Evolutionary conservation across 257 asterid species (phyloP).

Genomic region (Solanum stenotomum): DNA sequence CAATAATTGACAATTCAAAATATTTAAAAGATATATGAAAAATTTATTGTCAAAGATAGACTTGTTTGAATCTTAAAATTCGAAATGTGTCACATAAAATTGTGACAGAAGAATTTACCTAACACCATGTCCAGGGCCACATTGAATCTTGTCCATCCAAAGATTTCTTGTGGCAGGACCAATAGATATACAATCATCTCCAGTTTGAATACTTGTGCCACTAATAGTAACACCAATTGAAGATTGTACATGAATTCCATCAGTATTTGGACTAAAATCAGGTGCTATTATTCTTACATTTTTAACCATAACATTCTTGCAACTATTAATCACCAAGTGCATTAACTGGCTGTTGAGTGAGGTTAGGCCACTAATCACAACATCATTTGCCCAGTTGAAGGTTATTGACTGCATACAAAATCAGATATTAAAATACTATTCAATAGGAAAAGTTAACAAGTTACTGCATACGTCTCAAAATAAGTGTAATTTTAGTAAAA

Average conservation of each 20-base stretch:
- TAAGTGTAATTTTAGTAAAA: too few relatives aligned
- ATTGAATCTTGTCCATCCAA: conserved; percentile 47
- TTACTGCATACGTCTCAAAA: background rate
- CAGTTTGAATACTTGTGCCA: conserved; percentile 26
- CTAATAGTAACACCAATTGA: conserved; percentile 40
- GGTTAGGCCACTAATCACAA: conserved; percentile 28
- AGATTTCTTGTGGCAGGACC: conserved; percentile 55
- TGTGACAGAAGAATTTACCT: conserved; percentile 16
- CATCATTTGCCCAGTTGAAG: conserved; percentile 44
- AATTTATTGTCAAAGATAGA: too few relatives aligned
- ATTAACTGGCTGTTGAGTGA: conserved; percentile 46
- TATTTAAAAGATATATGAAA: too few relatives aligned
- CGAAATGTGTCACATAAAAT: too few relatives aligned
- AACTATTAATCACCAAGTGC: conserved; percentile 51
- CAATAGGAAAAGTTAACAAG: background rate
- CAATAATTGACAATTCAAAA: too few relatives aligned
- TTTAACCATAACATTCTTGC: conserved; percentile 45
- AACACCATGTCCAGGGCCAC: conserved; percentile 81
- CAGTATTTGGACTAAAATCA: conserved; percentile 48
- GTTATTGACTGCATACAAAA: conserved; percentile 43
- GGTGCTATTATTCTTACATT: conserved; percentile 46
- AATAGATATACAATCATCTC: conserved; percentile 58
- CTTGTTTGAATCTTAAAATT: too few relatives aligned
- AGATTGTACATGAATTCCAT: conserved; percentile 49
- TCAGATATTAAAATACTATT: background rate